Conservation (phyloP, 805 yeast species). For the Candida hungchunana region DNA sequence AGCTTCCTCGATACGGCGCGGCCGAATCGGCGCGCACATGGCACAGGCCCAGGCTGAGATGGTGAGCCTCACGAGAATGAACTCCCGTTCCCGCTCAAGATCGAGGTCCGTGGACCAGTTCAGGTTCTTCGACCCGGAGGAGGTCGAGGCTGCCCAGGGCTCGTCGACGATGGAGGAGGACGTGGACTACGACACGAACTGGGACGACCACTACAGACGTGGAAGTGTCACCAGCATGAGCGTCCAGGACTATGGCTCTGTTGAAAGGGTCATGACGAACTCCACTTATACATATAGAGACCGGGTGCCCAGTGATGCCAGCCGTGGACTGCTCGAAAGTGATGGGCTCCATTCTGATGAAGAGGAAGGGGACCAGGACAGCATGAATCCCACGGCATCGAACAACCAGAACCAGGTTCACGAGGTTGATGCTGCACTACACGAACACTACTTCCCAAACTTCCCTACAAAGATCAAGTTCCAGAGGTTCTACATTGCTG, state of each 20-base stretch:
- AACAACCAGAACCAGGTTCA: slow-evolving; percentile 15
- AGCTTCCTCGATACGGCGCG: slow-evolving; percentile 27
- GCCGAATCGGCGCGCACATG: slow-evolving; percentile 12
- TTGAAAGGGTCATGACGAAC: slow-evolving; percentile 24
- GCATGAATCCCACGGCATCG: slow-evolving; percentile 24
- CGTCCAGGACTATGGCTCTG: slow-evolving; percentile 22
- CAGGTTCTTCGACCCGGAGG: slow-evolving; percentile 77
- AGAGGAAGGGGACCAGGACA: slow-evolving; percentile 32
- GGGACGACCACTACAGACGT: slow-evolving; percentile 55
- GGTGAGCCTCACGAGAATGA: slow-evolving; percentile 24
- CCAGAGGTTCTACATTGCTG: slow-evolving; percentile 90
- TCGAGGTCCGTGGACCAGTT: slow-evolving; percentile 44
- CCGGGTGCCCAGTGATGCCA: slow-evolving; percentile 34
- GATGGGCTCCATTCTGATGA: slow-evolving; percentile 29
- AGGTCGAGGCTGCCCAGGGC: slow-evolving; percentile 84
- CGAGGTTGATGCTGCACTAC: slow-evolving; percentile 30
- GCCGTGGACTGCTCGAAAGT: slow-evolving; percentile 28
- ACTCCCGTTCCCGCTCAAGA: slow-evolving; percentile 31
- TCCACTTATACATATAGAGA: slow-evolving; percentile 35
- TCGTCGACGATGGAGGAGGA: slow-evolving; percentile 68
- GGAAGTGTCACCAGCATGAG: slow-evolving; percentile 30
- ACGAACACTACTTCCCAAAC: slow-evolving; percentile 41
- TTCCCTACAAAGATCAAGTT: slow-evolving; percentile 42
- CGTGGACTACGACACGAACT: slow-evolving; percentile 67
- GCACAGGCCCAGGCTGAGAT: slow-evolving; percentile 17